Conservation (phyloP, 495 filamentous ascomycete species). For the Penicillium chermesinum region DNA sequence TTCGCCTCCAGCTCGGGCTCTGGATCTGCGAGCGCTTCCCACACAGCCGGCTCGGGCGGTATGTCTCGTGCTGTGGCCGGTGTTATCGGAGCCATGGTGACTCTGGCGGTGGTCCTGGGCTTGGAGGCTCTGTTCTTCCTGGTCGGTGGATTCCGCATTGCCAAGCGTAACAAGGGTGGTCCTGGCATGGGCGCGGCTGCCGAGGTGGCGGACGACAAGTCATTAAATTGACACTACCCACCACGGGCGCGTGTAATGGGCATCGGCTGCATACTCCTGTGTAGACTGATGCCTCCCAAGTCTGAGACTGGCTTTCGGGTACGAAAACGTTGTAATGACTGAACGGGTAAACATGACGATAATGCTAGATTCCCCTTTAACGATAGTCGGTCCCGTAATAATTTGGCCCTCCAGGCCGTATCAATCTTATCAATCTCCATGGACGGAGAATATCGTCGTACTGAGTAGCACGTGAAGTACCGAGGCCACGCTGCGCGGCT, state of each 20-base stretch:
- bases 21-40: slow-evolving; percentile 3
- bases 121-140: slow-evolving; percentile 43
- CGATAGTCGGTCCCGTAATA: neutral
- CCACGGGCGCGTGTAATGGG: neutral
- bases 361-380: slow-evolving; percentile 4
- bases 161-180: slow-evolving; percentile 16
- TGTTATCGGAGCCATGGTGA: slow-evolving; percentile 60
- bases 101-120: slow-evolving; percentile 50
- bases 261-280: neutral
- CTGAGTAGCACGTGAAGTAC: too few relatives aligned
- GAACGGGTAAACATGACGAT: slow-evolving; percentile 7
- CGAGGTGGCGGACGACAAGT: slow-evolving; percentile 15
- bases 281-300: slow-evolving; percentile 1
- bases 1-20: slow-evolving; percentile 6
- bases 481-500: too few relatives aligned
- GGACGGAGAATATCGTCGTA: too few relatives aligned
- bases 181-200: slow-evolving; percentile 7
- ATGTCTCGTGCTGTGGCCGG: slow-evolving; percentile 46
- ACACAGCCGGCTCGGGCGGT: slow-evolving; percentile 16
- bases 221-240: slow-evolving; percentile 2
- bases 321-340: slow-evolving; percentile 8
- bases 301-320: slow-evolving; percentile 9
- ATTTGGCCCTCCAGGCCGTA: too few relatives aligned
- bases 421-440: too few relatives aligned
- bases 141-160: slow-evolving; percentile 26